phyloP scores from a whole-genome alignment of 805 yeast species.

The Lipomyces yamadae region DNA sequence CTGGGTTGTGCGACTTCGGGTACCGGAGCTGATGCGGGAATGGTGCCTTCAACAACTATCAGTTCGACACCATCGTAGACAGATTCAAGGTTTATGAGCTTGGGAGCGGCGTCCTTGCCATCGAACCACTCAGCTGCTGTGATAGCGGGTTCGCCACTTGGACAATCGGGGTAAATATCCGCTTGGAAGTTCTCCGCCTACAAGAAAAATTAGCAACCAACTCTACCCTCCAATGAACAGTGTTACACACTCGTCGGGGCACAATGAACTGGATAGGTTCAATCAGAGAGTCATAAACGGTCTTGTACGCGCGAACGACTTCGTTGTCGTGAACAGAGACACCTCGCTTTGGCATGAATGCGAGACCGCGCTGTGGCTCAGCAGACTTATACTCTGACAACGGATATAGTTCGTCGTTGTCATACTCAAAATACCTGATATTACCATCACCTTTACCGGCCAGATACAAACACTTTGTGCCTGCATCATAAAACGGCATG shows the following conservation, averaged over 20 bases:
- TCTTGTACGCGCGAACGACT: conserved; percentile 78
- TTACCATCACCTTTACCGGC: conserved; percentile 96
- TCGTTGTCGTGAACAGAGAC: conserved; percentile 85
- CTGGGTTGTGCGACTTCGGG: conserved; percentile 21
- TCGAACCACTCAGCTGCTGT: conserved; percentile 76
- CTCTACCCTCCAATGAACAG: not conserved
- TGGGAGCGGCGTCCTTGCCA: conserved; percentile 82
- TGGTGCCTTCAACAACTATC: conserved; percentile 23
- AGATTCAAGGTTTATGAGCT: conserved; percentile 73
- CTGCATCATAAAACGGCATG: conserved; percentile 87
- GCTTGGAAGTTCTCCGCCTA: conserved; percentile 83
- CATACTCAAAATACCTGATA: conserved; percentile 87
- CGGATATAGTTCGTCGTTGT: conserved; percentile 76
- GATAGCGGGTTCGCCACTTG: conserved; percentile 77
- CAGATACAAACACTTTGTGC: conserved; percentile 76
- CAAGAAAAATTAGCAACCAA: not conserved
- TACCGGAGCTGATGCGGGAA: conserved; percentile 26
- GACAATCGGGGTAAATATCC: conserved; percentile 91
- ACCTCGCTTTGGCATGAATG: conserved; percentile 80
- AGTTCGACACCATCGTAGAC: conserved; percentile 50
- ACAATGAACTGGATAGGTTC: conserved; percentile 93
- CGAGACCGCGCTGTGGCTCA: conserved; percentile 96
- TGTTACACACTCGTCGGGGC: conserved; percentile 67
- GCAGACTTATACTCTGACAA: conserved; percentile 87
- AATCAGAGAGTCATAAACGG: conserved; percentile 79